A percentile compares a stretch with the other conserved stretches of the same genome.
These are phyloP conservation scores for Daedalea quercina DNA, from an alignment of 768 basidiomycete genomes.

Conservation along the genomic window DNA sequence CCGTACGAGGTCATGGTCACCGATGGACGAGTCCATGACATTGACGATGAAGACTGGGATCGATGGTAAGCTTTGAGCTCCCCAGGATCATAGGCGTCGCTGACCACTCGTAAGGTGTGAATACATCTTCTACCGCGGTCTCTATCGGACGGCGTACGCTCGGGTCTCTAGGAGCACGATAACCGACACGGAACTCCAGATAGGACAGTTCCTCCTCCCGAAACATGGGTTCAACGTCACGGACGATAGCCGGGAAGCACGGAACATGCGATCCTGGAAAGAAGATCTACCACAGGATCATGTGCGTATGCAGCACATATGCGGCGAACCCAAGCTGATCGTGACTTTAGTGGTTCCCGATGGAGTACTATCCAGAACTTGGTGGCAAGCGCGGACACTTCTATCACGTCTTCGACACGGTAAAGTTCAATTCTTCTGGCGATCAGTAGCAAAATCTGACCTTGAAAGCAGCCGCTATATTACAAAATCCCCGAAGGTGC, in stretches of 20 bases:
- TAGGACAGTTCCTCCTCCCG: constrained; percentile 79
- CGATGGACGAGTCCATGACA: constrained; percentile 78
- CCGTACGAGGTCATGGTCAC: constrained; percentile 71
- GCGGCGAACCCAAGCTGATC: background rate
- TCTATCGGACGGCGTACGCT: constrained; percentile 78
- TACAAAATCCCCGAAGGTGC: constrained; percentile 33
- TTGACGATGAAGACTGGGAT: constrained; percentile 65
- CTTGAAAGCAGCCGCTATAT: constrained; percentile 28
- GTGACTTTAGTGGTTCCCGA: constrained; percentile 62
- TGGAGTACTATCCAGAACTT: constrained; percentile 55
- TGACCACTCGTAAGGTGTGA: constrained; percentile 63
- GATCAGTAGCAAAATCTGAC: background rate
- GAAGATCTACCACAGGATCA: constrained; percentile 59
- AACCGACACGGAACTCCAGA: constrained; percentile 87
- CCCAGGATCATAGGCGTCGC: background rate
- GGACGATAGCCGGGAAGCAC: constrained; percentile 54
- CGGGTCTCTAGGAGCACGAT: constrained; percentile 77
- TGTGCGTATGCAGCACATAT: constrained; percentile 31
- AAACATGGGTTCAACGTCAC: constrained; percentile 43
- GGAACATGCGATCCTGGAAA: constrained; percentile 63
- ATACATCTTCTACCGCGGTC: constrained; percentile 80
- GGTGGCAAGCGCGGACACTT: constrained; percentile 66
- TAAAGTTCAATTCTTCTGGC: constrained; percentile 25
- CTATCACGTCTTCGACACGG: constrained; percentile 74
- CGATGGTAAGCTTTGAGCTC: constrained; percentile 46